Percentiles rank a stretch among this genome's conserved stretches.
These are phyloP conservation scores for Berberis vulgaris DNA, from an alignment of 164 flowering plant genomes.

Conservation along the genomic window DNA sequence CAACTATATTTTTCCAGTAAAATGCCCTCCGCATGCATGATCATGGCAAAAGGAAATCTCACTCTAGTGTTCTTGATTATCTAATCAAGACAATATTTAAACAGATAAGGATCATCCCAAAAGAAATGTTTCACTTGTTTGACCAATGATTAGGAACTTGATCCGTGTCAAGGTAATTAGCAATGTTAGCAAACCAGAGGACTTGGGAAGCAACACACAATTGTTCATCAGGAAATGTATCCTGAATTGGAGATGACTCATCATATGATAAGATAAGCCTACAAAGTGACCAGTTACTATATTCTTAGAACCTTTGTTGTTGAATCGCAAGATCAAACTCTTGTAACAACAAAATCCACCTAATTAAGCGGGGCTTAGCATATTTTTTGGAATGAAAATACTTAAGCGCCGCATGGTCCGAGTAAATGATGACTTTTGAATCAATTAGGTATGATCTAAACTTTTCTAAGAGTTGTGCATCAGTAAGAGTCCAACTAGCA, in stretches of 20 bases:
- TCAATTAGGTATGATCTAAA: not conserved
- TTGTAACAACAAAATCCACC: not conserved
- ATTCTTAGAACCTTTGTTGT: not conserved
- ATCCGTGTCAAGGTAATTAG: not conserved
- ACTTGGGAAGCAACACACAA: not conserved
- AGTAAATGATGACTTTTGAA: not conserved
- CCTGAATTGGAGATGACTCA: not conserved
- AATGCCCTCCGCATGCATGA: not conserved
- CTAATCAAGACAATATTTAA: too few relatives aligned
- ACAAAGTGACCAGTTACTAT: not conserved
- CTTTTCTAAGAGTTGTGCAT: not conserved
- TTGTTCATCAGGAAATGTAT: not conserved
- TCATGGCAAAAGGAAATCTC: not conserved
- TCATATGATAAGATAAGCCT: not conserved
- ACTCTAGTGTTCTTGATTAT: not conserved
- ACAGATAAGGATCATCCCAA: too few relatives aligned
- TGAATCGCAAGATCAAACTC: not conserved
- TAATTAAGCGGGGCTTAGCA: not conserved
- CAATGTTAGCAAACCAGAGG: slow-evolving; percentile 1
- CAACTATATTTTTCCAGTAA: not conserved
- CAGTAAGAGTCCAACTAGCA: not conserved
- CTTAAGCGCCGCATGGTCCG: not conserved
- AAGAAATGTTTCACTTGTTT: not conserved
- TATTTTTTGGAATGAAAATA: not conserved
- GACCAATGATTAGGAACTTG: not conserved